Conservation (phyloP, 2,329 filamentous ascomycete species). For the Cylindrodendrum hubeiense region DNA sequence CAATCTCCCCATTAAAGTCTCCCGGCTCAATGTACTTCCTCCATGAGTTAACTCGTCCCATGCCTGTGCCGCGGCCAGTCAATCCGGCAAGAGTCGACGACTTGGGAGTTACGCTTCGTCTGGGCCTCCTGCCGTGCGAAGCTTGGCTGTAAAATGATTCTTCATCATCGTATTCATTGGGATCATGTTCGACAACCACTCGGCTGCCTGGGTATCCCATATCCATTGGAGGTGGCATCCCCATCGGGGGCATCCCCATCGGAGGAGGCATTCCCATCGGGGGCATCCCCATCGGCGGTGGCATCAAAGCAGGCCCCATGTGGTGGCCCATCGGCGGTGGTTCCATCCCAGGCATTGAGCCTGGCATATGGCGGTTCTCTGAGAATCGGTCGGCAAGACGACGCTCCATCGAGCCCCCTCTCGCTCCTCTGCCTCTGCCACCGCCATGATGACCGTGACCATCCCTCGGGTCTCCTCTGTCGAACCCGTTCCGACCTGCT, state of each 20-base stretch:
- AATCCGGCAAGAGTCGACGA: slow-evolving; percentile 63
- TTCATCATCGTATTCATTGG: slow-evolving; percentile 50
- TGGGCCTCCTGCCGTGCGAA: slow-evolving; percentile 45
- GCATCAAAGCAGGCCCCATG: slow-evolving; percentile 38
- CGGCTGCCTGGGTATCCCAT: slow-evolving; percentile 41
- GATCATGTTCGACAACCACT: slow-evolving; percentile 42
- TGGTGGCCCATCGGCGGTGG: slow-evolving; percentile 37
- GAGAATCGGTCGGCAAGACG: slow-evolving; percentile 65
- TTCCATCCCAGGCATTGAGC: slow-evolving; percentile 34
- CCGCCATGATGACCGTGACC: slow-evolving; percentile 44
- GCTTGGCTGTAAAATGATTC: slow-evolving; percentile 44
- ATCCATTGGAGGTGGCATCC: slow-evolving; percentile 44
- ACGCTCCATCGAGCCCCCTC: slow-evolving; percentile 60
- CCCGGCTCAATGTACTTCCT: slow-evolving; percentile 61
- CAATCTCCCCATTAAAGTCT: slow-evolving; percentile 50
- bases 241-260: slow-evolving; percentile 44
- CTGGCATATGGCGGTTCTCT: slow-evolving; percentile 52
- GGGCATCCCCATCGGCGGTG: slow-evolving; percentile 51
- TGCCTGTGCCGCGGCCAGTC: slow-evolving; percentile 57
- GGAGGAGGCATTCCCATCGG: slow-evolving; percentile 28
- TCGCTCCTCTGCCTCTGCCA: slow-evolving; percentile 57
- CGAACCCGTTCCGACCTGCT: slow-evolving; percentile 41
- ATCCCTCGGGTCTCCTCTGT: slow-evolving; percentile 38
- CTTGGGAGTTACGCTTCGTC: slow-evolving; percentile 47
- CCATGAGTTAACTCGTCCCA: slow-evolving; percentile 64